Base-by-base conservation (phyloP, 768 basidiomycete genomes). In the Tephrocybe rancida region DNA sequence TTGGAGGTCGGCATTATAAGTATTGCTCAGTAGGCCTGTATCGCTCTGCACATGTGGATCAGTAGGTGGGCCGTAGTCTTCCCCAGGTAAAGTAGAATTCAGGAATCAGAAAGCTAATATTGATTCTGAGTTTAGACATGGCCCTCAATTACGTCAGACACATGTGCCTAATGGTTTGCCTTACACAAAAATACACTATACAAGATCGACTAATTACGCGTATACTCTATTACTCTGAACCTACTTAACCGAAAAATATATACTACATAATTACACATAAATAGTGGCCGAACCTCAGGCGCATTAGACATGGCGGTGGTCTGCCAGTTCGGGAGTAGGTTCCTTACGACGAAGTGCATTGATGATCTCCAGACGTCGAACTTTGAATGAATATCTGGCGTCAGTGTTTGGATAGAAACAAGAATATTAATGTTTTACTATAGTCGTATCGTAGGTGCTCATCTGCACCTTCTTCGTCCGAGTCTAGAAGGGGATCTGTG, bases 401-500 rank as follows among this genome's bases (percentile, higher is more conserved):
- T 54, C 19, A 50, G 48, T 35, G 53, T 37, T 21, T 49, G 53
- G 54, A 22, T 29, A 50, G 46, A 41, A 21, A 34, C 39, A 50
- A 35, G 18, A 30, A 47, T 18, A 24, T 16, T 42, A 22, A 25
- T 1, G 30, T 65, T 82, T 49, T 55, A 90, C 89, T 68, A 60
- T 88, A 89, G 60, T 90, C 89, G 43, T 80, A 71, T 27, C 84
- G 79, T 30, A 80, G 73, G 59, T 87, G 74, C 60, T 87, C 86
- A 61, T 90, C 87, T 13, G 73, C 77, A 44, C 72, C 70, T 62
- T 88, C 87, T 38, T 88, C 87, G 54, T 90, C 90, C 25, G 90
- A 91, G 67, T 90, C 88, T 45, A 76, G 69, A 25, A 91, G 72
- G n/a, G 90, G 85, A 63, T 92, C 90, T 32, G 82, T 81, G 26